These are phyloP conservation scores for Penicillium canescens DNA, from an alignment of 495 filamentous ascomycete genomes.

Conservation along the genomic window DNA sequence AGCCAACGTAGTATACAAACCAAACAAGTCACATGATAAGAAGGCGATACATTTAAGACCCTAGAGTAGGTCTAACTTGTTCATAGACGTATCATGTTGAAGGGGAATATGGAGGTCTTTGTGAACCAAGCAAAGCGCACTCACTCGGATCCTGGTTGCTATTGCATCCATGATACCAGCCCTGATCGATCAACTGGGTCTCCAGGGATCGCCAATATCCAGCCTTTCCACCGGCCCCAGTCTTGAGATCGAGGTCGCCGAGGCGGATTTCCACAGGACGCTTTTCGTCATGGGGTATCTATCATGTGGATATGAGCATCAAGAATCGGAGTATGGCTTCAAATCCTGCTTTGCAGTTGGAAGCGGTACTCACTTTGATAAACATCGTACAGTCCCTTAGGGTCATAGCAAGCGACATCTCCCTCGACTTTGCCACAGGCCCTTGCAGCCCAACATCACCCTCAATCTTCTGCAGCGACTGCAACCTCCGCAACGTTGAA, in stretches of 20 bases:
- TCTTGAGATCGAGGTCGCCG: conserved; percentile 88
- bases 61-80: too few relatives aligned
- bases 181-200: conserved; percentile 59
- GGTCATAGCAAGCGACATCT: conserved; percentile 71
- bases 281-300: conserved; percentile 33
- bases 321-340: background rate
- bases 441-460: conserved; percentile 41
- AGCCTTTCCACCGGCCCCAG: conserved; percentile 63
- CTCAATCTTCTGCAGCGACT: conserved; percentile 33
- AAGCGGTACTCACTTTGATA: conserved; percentile 54
- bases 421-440: conserved; percentile 28
- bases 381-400: conserved; percentile 86
- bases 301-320: background rate
- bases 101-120: background rate
- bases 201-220: conserved; percentile 73
- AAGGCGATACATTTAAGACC: too few relatives aligned
- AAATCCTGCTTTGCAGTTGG: too few relatives aligned
- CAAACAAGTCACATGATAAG: background rate
- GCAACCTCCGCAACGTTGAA: conserved; percentile 33
- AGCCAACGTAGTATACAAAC: background rate
- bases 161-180: conserved; percentile 66
- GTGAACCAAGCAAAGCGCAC: conserved; percentile 31
- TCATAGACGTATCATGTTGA: background rate
- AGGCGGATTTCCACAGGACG: conserved; percentile 67
- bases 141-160: conserved; percentile 27